Evolutionary conservation across 208 protist species (phyloP), one percentile per base, ranked within the genome.

Genomic region (Naegleria lovaniensis): DNA sequence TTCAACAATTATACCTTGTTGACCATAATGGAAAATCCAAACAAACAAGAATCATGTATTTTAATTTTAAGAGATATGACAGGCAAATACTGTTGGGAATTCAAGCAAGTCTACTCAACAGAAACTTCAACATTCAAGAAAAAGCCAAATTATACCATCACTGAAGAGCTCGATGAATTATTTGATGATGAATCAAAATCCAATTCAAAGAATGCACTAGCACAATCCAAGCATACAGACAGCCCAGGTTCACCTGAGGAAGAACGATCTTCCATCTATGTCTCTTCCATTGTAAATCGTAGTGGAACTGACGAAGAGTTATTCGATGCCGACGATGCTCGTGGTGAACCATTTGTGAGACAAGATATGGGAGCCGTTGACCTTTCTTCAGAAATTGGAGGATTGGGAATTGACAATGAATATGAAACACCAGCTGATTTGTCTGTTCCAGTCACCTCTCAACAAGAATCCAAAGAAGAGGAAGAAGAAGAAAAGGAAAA

Each of bases 81-180:
- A 13, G 86, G 86, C n/a, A 58, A 33, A 76, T 76, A 89, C 25
- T 76, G 51, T 41, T 89, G 86, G 86, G 86, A 89, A 39, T 41
- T 33, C 9, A 59, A 58, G 48, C 19, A 67, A n/a, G 86, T 76
- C 5, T 76, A 38, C 51, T n/a, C 13, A 11, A 5, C 13, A n/a
- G 36, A 88, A 38, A 25, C 22, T 7, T 7, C 7, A 13, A 52
- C 39, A 16, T 88, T 88, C n/a, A 52, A 52, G n/a, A 67, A 67
- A 13, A 29, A 67, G 3, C 3, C 11, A 15, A 67, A 29, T 2
- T 15, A 22, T 19, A 67, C 19, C 11, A 67, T 67, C 19, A 29
- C 11, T 29, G 11, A 29, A 29, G 55, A 67, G 19, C 22, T 67
- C 55, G 55, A 67, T 67, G 55, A 67, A 67, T 19, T 67, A 29